Evolutionary conservation across 1,139 yeast genomes (phyloP).

Genomic region (Taphrina communis): DNA sequence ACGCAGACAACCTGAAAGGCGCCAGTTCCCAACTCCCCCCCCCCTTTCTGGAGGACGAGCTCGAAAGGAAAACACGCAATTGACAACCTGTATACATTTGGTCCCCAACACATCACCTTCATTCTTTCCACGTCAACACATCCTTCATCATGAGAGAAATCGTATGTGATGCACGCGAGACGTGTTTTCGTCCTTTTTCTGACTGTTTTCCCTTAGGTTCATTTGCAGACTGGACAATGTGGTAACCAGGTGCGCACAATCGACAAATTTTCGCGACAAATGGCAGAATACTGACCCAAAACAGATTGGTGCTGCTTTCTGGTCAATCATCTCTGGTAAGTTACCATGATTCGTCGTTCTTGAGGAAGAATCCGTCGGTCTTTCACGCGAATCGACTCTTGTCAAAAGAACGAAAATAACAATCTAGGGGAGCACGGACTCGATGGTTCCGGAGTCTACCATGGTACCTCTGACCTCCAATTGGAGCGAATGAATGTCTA

Average conservation of each 20-base stretch:
- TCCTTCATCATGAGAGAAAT: constrained; percentile 40
- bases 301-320: constrained; percentile 79
- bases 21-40: constrained; percentile 16
- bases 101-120: constrained; percentile 16
- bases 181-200: constrained; percentile 1
- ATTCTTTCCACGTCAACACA: constrained; percentile 22
- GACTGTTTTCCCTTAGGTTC: constrained; percentile 55
- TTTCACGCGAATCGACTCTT: constrained; percentile 6
- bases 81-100: not conserved
- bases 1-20: not conserved
- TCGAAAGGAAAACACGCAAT: constrained; percentile 21
- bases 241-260: constrained; percentile 80
- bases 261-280: constrained; percentile 14
- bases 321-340: constrained; percentile 51
- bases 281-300: not conserved
- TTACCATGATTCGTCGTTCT: not conserved
- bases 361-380: constrained; percentile 6
- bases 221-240: constrained; percentile 97
- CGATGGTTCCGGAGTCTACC: constrained; percentile 69
- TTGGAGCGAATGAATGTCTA: constrained; percentile 55
- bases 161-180: constrained; percentile 17
- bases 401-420: constrained; percentile 64
- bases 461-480: constrained; percentile 53
- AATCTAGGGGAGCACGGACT: constrained; percentile 96
- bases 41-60: not conserved